phyloP scores from a whole-genome alignment of 345 rosid genomes.

The Citrus cavaleriei region DNA sequence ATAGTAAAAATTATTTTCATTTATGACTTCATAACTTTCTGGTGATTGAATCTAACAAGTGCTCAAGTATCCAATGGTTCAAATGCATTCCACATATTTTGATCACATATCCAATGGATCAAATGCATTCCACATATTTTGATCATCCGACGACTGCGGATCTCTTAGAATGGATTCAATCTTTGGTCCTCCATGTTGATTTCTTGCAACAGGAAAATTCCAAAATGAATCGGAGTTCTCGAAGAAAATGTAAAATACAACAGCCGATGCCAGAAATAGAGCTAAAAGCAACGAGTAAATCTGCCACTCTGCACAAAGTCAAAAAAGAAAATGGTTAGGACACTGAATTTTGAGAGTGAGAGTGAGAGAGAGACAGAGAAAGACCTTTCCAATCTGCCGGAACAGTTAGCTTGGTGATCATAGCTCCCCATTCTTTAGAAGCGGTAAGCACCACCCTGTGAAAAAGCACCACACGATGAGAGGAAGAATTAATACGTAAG shows the following conservation, averaged over 20 bases:
- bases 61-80: slow-evolving; percentile 63
- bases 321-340: neutral
- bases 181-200: slow-evolving; percentile 52
- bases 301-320: slow-evolving; percentile 78
- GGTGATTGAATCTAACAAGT: neutral
- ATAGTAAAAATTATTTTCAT: neutral
- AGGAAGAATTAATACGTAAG: neutral
- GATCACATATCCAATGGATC: slow-evolving; percentile 73
- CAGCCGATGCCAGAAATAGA: slow-evolving; percentile 78
- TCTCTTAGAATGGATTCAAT: slow-evolving; percentile 47
- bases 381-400: slow-evolving; percentile 96
- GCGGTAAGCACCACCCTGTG: slow-evolving; percentile 77
- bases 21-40: neutral
- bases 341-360: neutral
- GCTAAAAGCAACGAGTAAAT: slow-evolving; percentile 70
- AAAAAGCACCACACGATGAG: neutral
- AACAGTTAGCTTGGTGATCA: slow-evolving; percentile 75
- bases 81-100: slow-evolving; percentile 28
- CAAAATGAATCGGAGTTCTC: slow-evolving; percentile 87
- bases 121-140: slow-evolving; percentile 38
- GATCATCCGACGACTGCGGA: slow-evolving; percentile 68
- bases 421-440: slow-evolving; percentile 78
- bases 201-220: slow-evolving; percentile 56
- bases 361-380: slow-evolving; percentile 11
- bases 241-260: slow-evolving; percentile 72